Conservation (phyloP, 2,329 filamentous ascomycete genomes). For the Trichophyton verrucosum region DNA sequence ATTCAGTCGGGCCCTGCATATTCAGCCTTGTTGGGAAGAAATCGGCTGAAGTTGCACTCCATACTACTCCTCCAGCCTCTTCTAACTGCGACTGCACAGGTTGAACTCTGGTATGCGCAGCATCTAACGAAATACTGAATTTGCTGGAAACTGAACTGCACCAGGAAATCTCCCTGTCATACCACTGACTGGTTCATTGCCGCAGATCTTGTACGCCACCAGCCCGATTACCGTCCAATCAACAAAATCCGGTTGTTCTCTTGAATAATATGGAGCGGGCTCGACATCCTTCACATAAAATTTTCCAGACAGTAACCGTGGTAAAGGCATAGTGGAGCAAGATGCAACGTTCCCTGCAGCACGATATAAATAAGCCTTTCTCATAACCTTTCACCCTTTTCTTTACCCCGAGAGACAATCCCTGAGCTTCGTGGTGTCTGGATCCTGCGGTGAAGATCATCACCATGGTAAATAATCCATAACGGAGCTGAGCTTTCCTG, state of each 20-base stretch:
- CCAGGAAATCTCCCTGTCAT: background rate
- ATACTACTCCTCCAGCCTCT: no score
- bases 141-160: background rate
- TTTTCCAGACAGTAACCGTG: background rate
- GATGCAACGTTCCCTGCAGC: background rate
- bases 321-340: background rate
- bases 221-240: background rate
- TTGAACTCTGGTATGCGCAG: no score
- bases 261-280: background rate
- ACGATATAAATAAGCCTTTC: background rate
- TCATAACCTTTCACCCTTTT: background rate
- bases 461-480: no score
- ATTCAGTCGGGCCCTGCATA: no score
- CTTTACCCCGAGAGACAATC: no score
- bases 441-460: no score
- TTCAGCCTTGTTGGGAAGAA: no score
- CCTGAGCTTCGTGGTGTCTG: no score
- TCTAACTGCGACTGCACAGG: no score
- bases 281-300: background rate
- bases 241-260: background rate
- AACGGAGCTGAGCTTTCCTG: no score
- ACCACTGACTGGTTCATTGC: background rate
- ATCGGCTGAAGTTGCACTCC: no score
- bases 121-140: background rate
- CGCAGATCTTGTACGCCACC: background rate